These are phyloP conservation scores for Colletotrichum sp. DNA, from an alignment of 2,329 filamentous ascomycete genomes.

Conservation along the genomic window DNA sequence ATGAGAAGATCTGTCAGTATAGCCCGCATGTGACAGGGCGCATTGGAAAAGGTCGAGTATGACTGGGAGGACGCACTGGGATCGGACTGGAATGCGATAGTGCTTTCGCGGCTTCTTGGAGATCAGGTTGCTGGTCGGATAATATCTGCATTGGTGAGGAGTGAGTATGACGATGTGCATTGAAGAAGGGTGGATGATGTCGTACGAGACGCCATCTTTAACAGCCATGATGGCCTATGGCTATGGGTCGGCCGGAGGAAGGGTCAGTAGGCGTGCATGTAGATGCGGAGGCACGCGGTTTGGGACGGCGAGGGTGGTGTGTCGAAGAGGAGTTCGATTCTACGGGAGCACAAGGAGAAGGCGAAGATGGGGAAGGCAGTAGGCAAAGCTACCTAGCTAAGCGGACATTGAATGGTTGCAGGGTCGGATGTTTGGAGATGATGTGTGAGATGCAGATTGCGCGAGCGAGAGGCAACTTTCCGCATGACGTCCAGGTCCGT, in stretches of 20 bases:
- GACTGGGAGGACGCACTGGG: constrained; percentile 51
- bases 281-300: background rate
- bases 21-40: background rate
- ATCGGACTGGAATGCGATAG: constrained; percentile 70
- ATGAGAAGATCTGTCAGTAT: constrained; percentile 3
- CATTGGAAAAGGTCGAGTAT: background rate
- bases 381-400: background rate
- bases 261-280: constrained; percentile 8
- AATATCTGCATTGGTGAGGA: constrained; percentile 50
- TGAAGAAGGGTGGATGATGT: background rate
- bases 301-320: background rate
- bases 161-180: background rate
- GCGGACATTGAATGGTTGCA: background rate
- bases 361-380: background rate
- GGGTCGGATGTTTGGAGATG: constrained; percentile 2
- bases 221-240: constrained; percentile 54
- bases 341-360: background rate
- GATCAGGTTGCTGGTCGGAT: constrained; percentile 70
- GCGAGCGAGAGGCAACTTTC: constrained; percentile 19
- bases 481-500: constrained; percentile 18
- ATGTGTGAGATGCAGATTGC: constrained; percentile 5
- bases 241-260: constrained; percentile 12
- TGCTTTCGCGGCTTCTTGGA: constrained; percentile 66
- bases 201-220: constrained; percentile 33
- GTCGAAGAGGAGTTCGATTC: background rate